A percentile compares a stretch with the other conserved stretches of the same genome.
Conservation (phyloP, 495 filamentous ascomycete species). For the Pseudoneurospora amorphoporcata region DNA sequence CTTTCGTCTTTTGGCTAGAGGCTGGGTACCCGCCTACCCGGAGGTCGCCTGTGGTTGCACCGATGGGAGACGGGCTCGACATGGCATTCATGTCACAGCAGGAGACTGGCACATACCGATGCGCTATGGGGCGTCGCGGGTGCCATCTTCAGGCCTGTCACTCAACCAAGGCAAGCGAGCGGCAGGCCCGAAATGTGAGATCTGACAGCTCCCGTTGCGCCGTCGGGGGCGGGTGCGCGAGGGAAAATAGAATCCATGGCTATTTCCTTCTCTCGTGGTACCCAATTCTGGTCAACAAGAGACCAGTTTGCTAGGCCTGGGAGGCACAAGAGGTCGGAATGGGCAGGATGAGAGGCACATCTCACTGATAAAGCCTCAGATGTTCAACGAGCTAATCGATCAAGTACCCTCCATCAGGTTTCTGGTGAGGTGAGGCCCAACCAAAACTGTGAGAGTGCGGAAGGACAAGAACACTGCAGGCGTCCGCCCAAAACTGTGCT, state of each 20-base stretch:
- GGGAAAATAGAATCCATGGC: conserved; percentile 1
- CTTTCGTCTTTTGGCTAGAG: background rate
- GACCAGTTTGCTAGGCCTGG: background rate
- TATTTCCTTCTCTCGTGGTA: conserved; percentile 9
- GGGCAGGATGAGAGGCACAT: conserved; percentile 2
- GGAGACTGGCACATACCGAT: background rate
- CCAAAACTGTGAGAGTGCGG: background rate
- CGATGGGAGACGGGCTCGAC: conserved; percentile 2
- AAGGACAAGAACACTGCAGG: background rate
- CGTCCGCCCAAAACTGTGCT: background rate
- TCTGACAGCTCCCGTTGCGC: conserved; percentile 14
- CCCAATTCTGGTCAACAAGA: background rate
- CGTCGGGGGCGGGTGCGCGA: conserved; percentile 1
- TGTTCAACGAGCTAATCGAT: background rate
- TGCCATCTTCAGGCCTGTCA: background rate
- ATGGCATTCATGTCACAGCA: conserved; percentile 3
- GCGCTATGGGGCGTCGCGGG: background rate
- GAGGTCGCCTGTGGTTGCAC: conserved; percentile 11
- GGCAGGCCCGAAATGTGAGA: conserved; percentile 16
- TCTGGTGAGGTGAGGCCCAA: background rate
- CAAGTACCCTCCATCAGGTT: background rate
- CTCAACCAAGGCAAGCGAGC: background rate
- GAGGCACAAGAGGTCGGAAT: background rate
- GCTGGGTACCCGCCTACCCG: background rate
- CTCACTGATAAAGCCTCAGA: conserved; percentile 2